Evolutionary conservation across 345 rosid genomes (phyloP), one percentile per base, ranked within the genome.

Genomic region (Citrus reticulata): DNA sequence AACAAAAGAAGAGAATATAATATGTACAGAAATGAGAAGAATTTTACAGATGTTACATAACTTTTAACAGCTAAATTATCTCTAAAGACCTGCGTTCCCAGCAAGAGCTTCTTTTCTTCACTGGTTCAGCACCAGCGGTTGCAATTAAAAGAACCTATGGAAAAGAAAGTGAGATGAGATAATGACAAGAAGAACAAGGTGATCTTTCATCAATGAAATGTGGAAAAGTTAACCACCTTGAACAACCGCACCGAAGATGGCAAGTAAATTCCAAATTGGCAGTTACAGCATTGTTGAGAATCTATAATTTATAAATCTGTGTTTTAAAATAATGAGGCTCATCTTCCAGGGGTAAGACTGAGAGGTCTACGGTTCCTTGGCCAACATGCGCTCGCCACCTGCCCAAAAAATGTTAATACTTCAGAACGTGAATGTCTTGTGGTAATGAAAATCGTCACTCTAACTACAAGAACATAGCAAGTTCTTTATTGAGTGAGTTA

Each of bases 341-440:
- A 83, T 81, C 86, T 78, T 80, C 85, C 89, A 22, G 83, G 85
- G 60, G 86, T 70, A 72, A 72, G 81, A 54, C 58, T 17, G 17
- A 54, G 58, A 40, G 83, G 68, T 83, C 77, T 89, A 84, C 87
- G 81, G 76, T 79, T 79, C 83, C 94, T 88, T 58, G 89, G 90
- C 99, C 98, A 95, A 81, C 98, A 93, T 25, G 93, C 83, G 60
- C 60, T 81, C 76, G 82, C 76, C 59, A 82, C 93, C 96, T 95
- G 91, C 61, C 22, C 37, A 68, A 40, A 68, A 19, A 74, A 49
- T 25, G 32, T 17, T 58, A 79, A 25, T 30, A 57, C 20, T 29
- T 81, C 64, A 75, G 80, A 46, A 32, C n/a, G 62, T 40, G 40
- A 63, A 42, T 59, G 19, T 78, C 66, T 11, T 66, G 39, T 34